Evolutionary conservation across 1,284 basidiomycete species (phyloP), one percentile per base, ranked within the genome.

Genomic region (Sparassis latifolia): DNA sequence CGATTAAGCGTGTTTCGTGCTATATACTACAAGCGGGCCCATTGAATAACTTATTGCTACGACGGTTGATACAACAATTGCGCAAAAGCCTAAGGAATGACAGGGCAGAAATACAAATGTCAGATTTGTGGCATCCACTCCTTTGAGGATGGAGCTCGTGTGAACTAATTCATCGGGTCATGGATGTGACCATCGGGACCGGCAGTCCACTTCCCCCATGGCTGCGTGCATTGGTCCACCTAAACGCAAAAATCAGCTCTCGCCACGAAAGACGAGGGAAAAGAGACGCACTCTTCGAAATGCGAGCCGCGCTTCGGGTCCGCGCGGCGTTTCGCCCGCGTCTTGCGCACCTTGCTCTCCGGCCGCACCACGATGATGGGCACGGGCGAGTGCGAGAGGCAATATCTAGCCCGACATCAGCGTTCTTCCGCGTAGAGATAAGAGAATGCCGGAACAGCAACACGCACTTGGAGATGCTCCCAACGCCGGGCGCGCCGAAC

Each of bases 311-410:
- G 76, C 67, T 92, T 94, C 2, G 90, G 91, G 61, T 93, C 82
- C 41, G 86, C 87, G 47, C 86, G 76, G 38, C 92, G 79, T 66
- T 93, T 93, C 61, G 86, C 87, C 51, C 87, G 72, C 1, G 83
- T 82, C 67, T 93, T 93, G 58, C 78, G 78, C n/a, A 92, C 84
- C 64, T 92, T 92, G 45, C 89, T 78, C 60, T 93, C 90, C 1
- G 92, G 92, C 4, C 89, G 78, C 38, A 96, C 91, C 50, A 96
- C 93, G 55, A 97, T 91, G 57, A 95, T 89, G 0, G 93, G 93
- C 0, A 96, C 89, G 2, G 92, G 91, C 2, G 91, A 93, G 62
- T 90, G 91, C 7, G 88, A 87, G 38, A 96, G 79, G 54, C 88
- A 92, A 66, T 93, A 94, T 56, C 84, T 87, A 55, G 37, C 31